Evolutionary conservation across 2,329 filamentous ascomycete species (phyloP), one percentile per base, ranked within the genome.

Genomic region (Dactylellina parvicollis): DNA sequence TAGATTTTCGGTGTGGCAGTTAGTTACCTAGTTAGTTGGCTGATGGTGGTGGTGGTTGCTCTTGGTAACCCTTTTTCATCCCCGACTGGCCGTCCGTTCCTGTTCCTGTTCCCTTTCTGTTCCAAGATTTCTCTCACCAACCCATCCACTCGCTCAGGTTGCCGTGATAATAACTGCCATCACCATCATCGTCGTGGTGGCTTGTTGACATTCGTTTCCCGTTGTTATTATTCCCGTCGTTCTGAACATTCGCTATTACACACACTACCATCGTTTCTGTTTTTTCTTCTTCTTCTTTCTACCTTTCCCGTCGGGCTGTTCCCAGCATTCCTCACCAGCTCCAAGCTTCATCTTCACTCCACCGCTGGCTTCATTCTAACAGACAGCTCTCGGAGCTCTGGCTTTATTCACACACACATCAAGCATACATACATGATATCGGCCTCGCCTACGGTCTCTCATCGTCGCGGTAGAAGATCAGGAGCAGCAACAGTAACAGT

Each of bases 141-240:
- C 49, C 49, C 50, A 61, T 71, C 59, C 64, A 20, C 54, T 72
- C 67, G 66, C 50, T 71, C 55, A 14, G 28, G n/a, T 42, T 30
- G 30, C 30, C 56, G 30, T 16, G 14, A 42, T 22, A n/a, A 55
- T 16, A 9, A 24, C 26, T 7, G 28, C 49, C 14, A 47, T 24
- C 49, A 36, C 34, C 16, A 18, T 14, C 54, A 26, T 28, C 57
- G 32, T 42, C 57, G 32, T 36, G 32, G 22, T 28, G 57, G 47
- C 49, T 70, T 71, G 66, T 71, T 71, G 66, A 71, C 66, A 50
- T 72, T 64, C 66, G 50, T 72, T 72, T 44, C 4, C 30, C 16
- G 5, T 52, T 24, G 36, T 54, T 16, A 16, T 18, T 7, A 9
- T 38, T 54, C 26, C 14, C 22, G 18, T 30, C 24, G 2, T 18